Evolutionary conservation across 345 rosid genomes (phyloP).

Genomic region (Lenwebbia sp.): DNA sequence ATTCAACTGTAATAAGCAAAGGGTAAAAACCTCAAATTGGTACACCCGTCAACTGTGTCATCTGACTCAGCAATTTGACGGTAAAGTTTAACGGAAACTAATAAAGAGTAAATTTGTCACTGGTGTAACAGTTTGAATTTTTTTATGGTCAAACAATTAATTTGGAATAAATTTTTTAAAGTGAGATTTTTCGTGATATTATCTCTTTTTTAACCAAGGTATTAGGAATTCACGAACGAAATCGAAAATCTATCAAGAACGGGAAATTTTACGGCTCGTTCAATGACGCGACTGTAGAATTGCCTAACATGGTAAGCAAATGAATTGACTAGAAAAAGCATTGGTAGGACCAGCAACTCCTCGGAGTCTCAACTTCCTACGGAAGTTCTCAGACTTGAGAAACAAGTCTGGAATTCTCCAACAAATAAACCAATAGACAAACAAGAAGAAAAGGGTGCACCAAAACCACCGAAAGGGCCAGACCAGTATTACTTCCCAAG

Average conservation of each 20-base stretch:
- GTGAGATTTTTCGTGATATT: background rate
- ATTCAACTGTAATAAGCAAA: too few species aligned
- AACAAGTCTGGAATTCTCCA: background rate
- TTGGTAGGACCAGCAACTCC: background rate
- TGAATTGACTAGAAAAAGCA: background rate
- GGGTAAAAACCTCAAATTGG: too few species aligned
- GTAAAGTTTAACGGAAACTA: too few species aligned
- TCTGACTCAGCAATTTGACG: too few species aligned
- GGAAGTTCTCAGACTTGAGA: background rate
- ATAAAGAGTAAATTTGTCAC: too few species aligned
- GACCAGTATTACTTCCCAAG: background rate
- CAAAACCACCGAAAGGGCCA: background rate
- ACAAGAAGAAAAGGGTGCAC: background rate
- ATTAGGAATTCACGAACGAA: background rate
- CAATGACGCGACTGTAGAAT: background rate
- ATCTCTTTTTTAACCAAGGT: background rate
- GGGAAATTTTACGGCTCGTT: background rate
- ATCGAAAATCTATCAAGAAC: background rate
- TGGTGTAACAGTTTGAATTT: rapidly evolving
- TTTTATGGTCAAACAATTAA: too few species aligned
- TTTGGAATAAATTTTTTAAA: too few species aligned
- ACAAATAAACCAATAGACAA: background rate
- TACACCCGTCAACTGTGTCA: too few species aligned
- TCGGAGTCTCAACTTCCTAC: background rate
- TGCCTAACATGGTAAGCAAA: background rate